Evolutionary conservation across 2,329 filamentous ascomycete species (phyloP).

Genomic region (Dactylellina haptotyla): DNA sequence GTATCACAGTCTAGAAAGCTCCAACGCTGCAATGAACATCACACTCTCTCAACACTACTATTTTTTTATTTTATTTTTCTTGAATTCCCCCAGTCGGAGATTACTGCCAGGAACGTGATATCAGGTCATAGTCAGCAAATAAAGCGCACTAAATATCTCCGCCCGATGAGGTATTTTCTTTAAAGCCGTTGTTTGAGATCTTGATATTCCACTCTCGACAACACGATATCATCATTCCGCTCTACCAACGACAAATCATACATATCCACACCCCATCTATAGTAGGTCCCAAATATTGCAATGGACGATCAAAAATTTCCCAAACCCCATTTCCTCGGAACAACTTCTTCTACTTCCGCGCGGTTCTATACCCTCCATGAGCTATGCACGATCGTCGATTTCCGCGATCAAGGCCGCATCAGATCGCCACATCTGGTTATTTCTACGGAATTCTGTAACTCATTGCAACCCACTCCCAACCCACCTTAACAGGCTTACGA

Average conservation of each 20-base stretch:
- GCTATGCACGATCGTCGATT: slow-evolving; percentile 3
- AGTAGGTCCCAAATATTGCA: neutral
- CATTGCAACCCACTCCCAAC: too few species aligned
- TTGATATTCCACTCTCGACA: too few species aligned
- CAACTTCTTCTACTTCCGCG: neutral
- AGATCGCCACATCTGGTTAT: neutral
- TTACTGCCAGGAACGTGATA: slow-evolving; percentile 37
- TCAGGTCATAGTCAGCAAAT: slow-evolving; percentile 29
- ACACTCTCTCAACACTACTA: neutral
- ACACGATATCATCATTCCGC: too few species aligned
- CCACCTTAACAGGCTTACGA: too few species aligned
- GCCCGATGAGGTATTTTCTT: slow-evolving; percentile 31
- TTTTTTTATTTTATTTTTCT: neutral
- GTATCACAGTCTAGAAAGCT: slow-evolving; percentile 41
- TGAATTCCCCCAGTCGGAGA: slow-evolving; percentile 14
- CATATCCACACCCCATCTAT: neutral
- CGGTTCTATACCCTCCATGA: neutral
- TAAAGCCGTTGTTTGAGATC: too few species aligned
- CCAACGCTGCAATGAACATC: too few species aligned
- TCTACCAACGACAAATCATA: neutral
- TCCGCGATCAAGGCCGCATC: neutral
- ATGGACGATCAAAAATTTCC: neutral
- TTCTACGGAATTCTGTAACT: too few species aligned
- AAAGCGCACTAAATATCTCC: slow-evolving; percentile 51
- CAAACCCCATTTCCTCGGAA: neutral